These are phyloP conservation scores for Protomyces gravidus DNA, from an alignment of 1,139 yeast species.

Conservation along the genomic window DNA sequence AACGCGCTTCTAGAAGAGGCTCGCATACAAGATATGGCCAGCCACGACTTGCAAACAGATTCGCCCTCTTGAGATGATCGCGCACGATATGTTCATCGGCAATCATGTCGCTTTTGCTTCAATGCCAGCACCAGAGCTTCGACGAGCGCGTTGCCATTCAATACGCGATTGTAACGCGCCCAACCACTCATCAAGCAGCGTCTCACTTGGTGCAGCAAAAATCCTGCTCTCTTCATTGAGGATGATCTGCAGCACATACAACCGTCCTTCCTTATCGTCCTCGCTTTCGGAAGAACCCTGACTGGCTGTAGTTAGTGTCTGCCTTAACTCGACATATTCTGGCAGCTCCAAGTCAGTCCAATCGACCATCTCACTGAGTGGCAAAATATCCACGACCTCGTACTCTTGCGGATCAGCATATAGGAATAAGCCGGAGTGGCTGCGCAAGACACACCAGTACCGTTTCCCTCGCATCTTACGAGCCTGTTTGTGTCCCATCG, in stretches of 20 bases:
- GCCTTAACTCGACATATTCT: neutral
- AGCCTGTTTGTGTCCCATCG: neutral
- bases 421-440: neutral
- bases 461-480: neutral
- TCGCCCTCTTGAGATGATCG: no score
- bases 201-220: neutral
- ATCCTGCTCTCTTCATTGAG: neutral
- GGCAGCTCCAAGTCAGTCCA: neutral
- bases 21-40: no score
- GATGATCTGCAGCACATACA: neutral
- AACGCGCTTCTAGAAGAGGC: no score
- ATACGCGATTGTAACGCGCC: slow-evolving; percentile 20
- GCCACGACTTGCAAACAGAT: no score
- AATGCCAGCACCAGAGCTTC: no score
- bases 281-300: neutral
- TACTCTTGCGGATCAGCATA: neutral
- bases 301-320: neutral
- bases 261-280: neutral
- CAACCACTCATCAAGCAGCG: slow-evolving; percentile 14
- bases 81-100: no score
- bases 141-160: slow-evolving; percentile 3
- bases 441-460: neutral
- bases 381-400: neutral
- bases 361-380: neutral
- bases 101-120: no score